Base-by-base conservation (phyloP, 1,284 basidiomycete genomes). In the Leucoagaricus sp. region DNA sequence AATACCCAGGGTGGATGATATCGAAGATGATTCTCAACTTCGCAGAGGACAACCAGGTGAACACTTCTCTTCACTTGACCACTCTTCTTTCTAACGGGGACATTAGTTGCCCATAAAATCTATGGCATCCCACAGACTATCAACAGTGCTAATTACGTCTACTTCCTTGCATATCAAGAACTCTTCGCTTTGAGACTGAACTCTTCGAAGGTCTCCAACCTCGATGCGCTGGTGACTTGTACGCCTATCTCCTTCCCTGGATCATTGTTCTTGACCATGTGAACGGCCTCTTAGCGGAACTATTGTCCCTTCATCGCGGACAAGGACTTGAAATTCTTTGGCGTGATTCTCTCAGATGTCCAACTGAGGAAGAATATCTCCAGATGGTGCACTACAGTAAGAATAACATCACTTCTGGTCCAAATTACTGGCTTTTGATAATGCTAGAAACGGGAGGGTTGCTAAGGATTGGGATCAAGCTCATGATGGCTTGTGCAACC, bases 41-140 rank as follows among this genome's bases (percentile, higher is more conserved):
- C 81, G 97, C 8, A 75, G 96, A 55, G 96, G 96, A 0, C 80
- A 86, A 23, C 97, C 93, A 41, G 89, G 90, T 90, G 60, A 26
- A 75, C 63, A 25, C 29, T 7, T 19, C 9, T 36, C n/a, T 13
- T 25, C 8, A 17, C 7, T 55, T 28, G 28, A 10, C n/a, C 33
- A 42, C 33, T 12, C 7, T 53, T 41, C 17, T 19, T 7, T 45
- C n/a, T 25, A 44, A 41, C 33, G 26, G 26, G 7, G 19, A 31
- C 34, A 38, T 10, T 41, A 84, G 95, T 96, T 13, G 87, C 94
- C 0, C 96, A 99, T 75, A 93, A 91, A 74, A 94, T 98, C 61
- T 99, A 96, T 66, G 96, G 96, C 1, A 75, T 97, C 1, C 94
- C 96, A 0, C 96, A 98, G 69, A 98, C 96, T 0, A 96, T 99